Evolutionary conservation across 73 alveolate species (phyloP).

Genomic region (Paramecium octaurelia): DNA sequence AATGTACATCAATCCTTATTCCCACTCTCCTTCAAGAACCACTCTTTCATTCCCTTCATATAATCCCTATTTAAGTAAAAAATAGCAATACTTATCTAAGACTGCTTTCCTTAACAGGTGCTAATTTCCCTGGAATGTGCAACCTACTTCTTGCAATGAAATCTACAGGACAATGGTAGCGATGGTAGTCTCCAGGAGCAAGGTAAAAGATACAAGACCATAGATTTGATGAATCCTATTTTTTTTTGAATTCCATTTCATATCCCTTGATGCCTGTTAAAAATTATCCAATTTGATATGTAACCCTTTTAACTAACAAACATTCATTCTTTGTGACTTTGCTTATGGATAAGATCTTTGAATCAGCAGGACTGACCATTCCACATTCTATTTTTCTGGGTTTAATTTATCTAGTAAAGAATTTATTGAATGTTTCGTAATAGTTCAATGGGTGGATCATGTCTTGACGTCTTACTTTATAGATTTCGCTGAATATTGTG

Average conservation of each 20-base stretch:
- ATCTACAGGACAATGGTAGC: constrained; percentile 84
- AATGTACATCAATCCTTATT: constrained; percentile 68
- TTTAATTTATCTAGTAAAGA: constrained; percentile 79
- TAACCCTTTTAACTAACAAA: constrained; percentile 55
- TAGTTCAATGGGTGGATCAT: constrained; percentile 48
- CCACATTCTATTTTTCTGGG: constrained; percentile 52
- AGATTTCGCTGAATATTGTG: constrained; percentile 33
- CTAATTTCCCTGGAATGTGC: constrained; percentile 78
- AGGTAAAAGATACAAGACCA: constrained; percentile 69
- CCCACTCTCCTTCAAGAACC: constrained; percentile 83
- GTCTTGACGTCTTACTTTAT: constrained; percentile 43
- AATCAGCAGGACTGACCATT: constrained; percentile 62
- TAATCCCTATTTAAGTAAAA: constrained; percentile 47
- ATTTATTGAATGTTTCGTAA: constrained; percentile 71
- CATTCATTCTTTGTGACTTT: constrained; percentile 37
- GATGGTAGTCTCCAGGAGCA: constrained; percentile 90
- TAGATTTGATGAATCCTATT: neutral
- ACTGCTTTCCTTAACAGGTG: constrained; percentile 79
- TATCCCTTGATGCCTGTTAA: constrained; percentile 55
- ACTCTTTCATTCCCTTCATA: constrained; percentile 85
- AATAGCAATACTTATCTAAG: constrained; percentile 53
- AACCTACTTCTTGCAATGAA: constrained; percentile 71
- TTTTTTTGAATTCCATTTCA: neutral
- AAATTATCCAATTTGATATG: constrained; percentile 57
- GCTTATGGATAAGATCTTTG: constrained; percentile 42